A percentile compares a stretch with the other conserved stretches of the same genome.
These are phyloP conservation scores for Trichophyton mentagrophytes DNA, from an alignment of 2,329 filamentous ascomycete species.

Conservation along the genomic window DNA sequence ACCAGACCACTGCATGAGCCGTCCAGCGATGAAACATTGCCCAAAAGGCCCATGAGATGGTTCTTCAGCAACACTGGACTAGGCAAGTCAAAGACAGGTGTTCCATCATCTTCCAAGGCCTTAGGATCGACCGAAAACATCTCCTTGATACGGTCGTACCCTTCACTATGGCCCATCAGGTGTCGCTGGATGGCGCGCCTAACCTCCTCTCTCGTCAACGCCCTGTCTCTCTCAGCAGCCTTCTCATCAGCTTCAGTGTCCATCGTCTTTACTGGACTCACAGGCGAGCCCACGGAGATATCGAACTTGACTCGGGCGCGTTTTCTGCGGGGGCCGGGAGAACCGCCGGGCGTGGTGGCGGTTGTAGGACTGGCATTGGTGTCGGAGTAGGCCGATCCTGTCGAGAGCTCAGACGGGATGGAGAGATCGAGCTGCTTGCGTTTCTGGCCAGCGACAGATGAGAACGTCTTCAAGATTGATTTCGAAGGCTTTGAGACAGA, in stretches of 20 bases:
- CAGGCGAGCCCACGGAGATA: slow-evolving; percentile 12
- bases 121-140: slow-evolving; percentile 40
- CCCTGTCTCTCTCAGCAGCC: slow-evolving; percentile 38
- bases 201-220: slow-evolving; percentile 50
- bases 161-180: slow-evolving; percentile 40
- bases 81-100: slow-evolving; percentile 33
- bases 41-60: slow-evolving; percentile 46
- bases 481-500: slow-evolving; percentile 25
- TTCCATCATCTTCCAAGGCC: slow-evolving; percentile 23
- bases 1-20: slow-evolving; percentile 47
- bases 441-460: slow-evolving; percentile 20
- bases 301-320: slow-evolving; percentile 34
- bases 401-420: slow-evolving; percentile 19
- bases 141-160: slow-evolving; percentile 44
- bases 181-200: slow-evolving; percentile 45
- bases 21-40: slow-evolving; percentile 44
- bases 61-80: slow-evolving; percentile 42
- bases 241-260: not conserved
- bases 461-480: slow-evolving; percentile 12
- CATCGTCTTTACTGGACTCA: not conserved
- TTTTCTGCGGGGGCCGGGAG: slow-evolving; percentile 25
- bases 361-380: not conserved
- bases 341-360: not conserved
- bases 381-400: slow-evolving; percentile 16
- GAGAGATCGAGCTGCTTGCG: slow-evolving; percentile 28